Conservation (phyloP, 441 rosid genomes). For the Euphorbia celastroides region DNA sequence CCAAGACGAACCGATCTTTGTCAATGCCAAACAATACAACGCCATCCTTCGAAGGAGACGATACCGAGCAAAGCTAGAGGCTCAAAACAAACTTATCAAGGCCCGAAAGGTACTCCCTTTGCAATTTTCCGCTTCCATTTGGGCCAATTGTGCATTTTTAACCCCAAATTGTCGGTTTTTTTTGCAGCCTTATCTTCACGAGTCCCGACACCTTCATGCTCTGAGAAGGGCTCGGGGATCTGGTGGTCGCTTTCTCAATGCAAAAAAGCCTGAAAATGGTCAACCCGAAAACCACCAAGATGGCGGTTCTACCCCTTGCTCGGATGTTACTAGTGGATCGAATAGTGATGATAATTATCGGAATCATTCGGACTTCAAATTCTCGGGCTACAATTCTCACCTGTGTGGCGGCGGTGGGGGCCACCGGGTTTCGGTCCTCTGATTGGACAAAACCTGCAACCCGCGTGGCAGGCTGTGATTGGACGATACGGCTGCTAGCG, state of each 20-base stretch:
- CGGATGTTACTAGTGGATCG: slow-evolving; percentile 44
- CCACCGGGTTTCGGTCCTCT: slow-evolving; percentile 39
- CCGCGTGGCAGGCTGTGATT: slow-evolving; percentile 13
- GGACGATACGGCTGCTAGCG: slow-evolving; percentile 27
- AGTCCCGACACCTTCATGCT: slow-evolving; percentile 90
- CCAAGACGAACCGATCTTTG: slow-evolving; percentile 58
- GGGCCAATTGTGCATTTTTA: too few species aligned
- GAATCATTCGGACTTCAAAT: slow-evolving; percentile 42
- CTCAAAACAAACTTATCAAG: slow-evolving; percentile 62
- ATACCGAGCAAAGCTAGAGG: slow-evolving; percentile 82
- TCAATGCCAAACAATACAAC: slow-evolving; percentile 76
- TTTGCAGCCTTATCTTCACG: slow-evolving; percentile 85
- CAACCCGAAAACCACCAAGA: slow-evolving; percentile 27
- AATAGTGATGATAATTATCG: slow-evolving; percentile 37
- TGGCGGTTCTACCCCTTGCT: slow-evolving; percentile 40
- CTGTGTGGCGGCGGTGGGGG: slow-evolving; percentile 33
- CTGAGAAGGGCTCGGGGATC: slow-evolving; percentile 75
- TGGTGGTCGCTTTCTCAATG: slow-evolving; percentile 85
- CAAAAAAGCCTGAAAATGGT: slow-evolving; percentile 32
- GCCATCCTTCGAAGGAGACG: slow-evolving; percentile 81
- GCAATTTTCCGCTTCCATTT: slow-evolving; percentile 7
- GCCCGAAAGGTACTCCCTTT: slow-evolving; percentile 47
- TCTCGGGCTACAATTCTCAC: slow-evolving; percentile 43
- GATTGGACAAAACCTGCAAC: slow-evolving; percentile 14
- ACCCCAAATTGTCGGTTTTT: too few species aligned